Evolutionary conservation across 495 filamentous ascomycete species (phyloP).

Genomic region (Neurospora sp.): DNA sequence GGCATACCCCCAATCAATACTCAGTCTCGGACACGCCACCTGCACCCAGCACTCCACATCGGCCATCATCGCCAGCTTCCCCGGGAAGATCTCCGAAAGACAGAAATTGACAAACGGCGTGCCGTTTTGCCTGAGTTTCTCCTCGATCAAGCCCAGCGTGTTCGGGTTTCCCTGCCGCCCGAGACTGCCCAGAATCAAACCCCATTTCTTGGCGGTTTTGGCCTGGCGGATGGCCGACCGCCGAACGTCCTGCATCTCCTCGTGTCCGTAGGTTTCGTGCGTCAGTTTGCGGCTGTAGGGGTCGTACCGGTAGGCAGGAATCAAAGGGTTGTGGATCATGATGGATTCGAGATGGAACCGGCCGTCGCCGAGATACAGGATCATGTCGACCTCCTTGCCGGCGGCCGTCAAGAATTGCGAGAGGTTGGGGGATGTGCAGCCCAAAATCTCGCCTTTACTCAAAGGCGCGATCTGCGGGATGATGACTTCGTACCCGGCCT

Average conservation of each 20-base stretch:
- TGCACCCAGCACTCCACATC: constrained; percentile 98
- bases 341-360: constrained; percentile 95
- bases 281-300: constrained; percentile 90
- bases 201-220: constrained; percentile 73
- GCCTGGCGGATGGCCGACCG: constrained; percentile 67
- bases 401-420: constrained; percentile 22
- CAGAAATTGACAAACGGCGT: constrained; percentile 76
- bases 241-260: constrained; percentile 75
- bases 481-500: constrained; percentile 68
- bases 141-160: constrained; percentile 79
- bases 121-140: constrained; percentile 52
- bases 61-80: constrained; percentile 80
- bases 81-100: constrained; percentile 90
- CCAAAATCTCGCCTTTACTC: constrained; percentile 64
- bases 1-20: constrained; percentile 98
- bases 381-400: constrained; percentile 52
- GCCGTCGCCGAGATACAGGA: constrained; percentile 92
- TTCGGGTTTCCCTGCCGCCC: constrained; percentile 93
- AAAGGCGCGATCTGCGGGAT: constrained; percentile 83
- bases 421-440: constrained; percentile 83
- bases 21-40: constrained; percentile 86
- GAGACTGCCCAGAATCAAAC: constrained; percentile 84
- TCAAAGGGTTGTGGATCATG: constrained; percentile 92
- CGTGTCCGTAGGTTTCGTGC: constrained; percentile 79
- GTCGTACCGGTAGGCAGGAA: constrained; percentile 93